Evolutionary conservation across 2,329 filamentous ascomycete genomes (phyloP), one percentile per base, ranked within the genome.

Genomic region (Xylaria sp.): DNA sequence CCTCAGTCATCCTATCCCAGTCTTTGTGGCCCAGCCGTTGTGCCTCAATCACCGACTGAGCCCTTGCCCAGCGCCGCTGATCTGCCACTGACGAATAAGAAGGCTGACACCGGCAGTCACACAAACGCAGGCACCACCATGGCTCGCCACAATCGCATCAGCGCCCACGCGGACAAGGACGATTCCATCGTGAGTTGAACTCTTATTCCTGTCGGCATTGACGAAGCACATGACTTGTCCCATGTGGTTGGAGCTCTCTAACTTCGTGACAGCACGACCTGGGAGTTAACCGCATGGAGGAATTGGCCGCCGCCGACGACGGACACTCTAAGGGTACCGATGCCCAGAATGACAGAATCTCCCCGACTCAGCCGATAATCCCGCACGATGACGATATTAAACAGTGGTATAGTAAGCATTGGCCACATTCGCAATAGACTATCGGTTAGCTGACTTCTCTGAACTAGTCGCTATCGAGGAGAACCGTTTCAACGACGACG

Each of bases 401-500:
- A 13, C 8, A 42, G 9, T 69, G 59, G 51, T 54, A 30, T 2
- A 48, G 68, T 69, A 61, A 60, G 65, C 59, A 18, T 18, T 3
- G 10, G n/a, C 1, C 2, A 11, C 1, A 2, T n/a, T 48, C 49
- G 8, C 2, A 39, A 10, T n/a, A 6, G 9, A 11, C 8, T 34
- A 10, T 3, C 39, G 16, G 9, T 30, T 11, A 39, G 50, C 52
- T 66, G 52, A 65, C 50, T 4, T 1, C 23, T 47, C 53, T 30
- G 23, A 13, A 10, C 23, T 18, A 70, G 68, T 51, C 18, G 67
- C 67, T 8, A 49, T 64, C 4, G 23, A 34, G 1, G 9, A 55
- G 5, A 65, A 65, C 3, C 1, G 23, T 0, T 70, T 70, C 10
- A 18, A 68, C 0, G 66, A 69, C 34, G 59, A 63, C 2, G 68